Evolutionary conservation across 176 grass and related monocot species (phyloP).

Genomic region (Melocanna baccifera): DNA sequence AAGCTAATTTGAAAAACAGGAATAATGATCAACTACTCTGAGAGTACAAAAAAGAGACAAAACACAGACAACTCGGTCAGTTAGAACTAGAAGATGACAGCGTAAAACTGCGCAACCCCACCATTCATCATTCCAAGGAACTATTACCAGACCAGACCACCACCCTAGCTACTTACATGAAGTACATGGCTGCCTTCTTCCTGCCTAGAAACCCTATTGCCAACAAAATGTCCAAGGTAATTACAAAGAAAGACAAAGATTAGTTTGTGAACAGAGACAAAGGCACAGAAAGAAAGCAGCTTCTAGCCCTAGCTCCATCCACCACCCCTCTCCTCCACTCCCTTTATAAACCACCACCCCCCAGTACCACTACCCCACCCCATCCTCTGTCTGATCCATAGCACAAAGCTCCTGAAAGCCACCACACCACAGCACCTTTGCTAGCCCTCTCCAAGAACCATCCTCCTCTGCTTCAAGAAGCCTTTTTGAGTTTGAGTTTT

Average conservation of each 20-base stretch:
- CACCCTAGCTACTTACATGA: not conserved
- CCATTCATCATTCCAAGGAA: conserved; percentile 48
- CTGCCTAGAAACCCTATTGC: conserved; percentile 4
- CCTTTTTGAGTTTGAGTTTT: conserved; percentile 19
- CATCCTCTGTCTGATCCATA: conserved; percentile 22
- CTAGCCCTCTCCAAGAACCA: conserved; percentile 22
- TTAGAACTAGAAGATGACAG: conserved; percentile 39
- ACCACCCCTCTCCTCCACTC: not conserved
- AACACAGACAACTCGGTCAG: not conserved
- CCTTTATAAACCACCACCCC: conserved; percentile 49
- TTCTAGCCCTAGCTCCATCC: conserved; percentile 10
- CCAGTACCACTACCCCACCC: not conserved
- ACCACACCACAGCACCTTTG: conserved; percentile 30
- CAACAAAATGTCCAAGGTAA: conserved; percentile 39
- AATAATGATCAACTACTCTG: no score
- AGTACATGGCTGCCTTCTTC: not conserved
- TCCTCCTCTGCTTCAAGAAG: conserved; percentile 36
- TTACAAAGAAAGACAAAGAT: conserved; percentile 41
- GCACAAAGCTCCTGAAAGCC: conserved; percentile 48
- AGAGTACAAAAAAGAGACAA: not conserved
- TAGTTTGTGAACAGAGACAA: conserved; percentile 39
- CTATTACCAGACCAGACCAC: not conserved
- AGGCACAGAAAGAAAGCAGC: conserved; percentile 37
- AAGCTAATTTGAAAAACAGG: no score
- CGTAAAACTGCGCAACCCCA: conserved; percentile 14